Percentiles rank a stretch among this genome's conserved stretches.
Evolutionary conservation across 257 asterid species (phyloP).

Genomic region (Jacaranda copaia): DNA sequence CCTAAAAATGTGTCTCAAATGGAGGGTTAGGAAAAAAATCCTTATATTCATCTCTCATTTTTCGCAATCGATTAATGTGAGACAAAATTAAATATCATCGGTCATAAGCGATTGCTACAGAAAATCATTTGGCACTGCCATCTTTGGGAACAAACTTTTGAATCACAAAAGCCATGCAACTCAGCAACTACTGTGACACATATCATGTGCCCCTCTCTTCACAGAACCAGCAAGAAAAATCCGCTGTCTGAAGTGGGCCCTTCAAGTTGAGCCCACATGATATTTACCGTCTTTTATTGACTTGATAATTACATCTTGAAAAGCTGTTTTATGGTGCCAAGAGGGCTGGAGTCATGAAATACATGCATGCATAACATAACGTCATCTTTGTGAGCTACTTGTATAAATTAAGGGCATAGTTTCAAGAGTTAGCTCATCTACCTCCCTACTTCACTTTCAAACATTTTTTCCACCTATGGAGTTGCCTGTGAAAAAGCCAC

Average conservation of each 20-base stretch:
- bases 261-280: constrained; percentile 34
- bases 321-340: constrained; percentile 25
- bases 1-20: too few species aligned
- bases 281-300: constrained; percentile 21
- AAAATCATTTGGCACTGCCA: background rate
- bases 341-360: constrained; percentile 26
- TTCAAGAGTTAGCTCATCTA: constrained; percentile 54
- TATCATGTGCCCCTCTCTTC: constrained; percentile 30
- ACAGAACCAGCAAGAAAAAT: constrained; percentile 22
- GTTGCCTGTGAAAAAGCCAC: constrained; percentile 41
- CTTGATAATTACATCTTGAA: background rate
- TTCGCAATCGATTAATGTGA: too few species aligned
- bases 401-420: constrained; percentile 37
- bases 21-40: too few species aligned
- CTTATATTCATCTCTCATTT: too few species aligned
- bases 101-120: too few species aligned
- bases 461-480: constrained; percentile 52
- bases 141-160: background rate
- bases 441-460: constrained; percentile 31
- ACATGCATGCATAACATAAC: constrained; percentile 36
- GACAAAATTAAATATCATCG: too few species aligned
- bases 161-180: constrained; percentile 28
- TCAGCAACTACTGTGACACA: background rate
- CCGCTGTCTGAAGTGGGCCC: background rate
- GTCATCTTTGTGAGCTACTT: background rate